Conservation (phyloP, 768 basidiomycete genomes). For the Asterophora parasitica region DNA sequence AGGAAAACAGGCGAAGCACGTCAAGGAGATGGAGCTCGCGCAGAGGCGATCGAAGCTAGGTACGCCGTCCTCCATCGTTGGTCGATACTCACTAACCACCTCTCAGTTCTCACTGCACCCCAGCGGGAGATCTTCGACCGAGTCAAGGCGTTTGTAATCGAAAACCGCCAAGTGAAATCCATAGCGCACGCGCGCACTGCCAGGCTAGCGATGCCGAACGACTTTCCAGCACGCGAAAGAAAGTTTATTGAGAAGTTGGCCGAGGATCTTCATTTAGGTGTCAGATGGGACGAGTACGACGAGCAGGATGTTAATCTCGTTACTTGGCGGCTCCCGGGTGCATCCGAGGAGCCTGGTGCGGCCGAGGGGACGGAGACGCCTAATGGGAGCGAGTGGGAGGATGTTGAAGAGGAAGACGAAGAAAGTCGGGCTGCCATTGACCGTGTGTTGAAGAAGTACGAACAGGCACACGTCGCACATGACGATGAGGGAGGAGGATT, state of each 20-base stretch:
- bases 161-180: slow-evolving; percentile 32
- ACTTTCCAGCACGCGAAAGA: slow-evolving; percentile 75
- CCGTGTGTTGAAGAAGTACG: slow-evolving; percentile 84
- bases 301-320: slow-evolving; percentile 76
- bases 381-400: slow-evolving; percentile 41
- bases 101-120: slow-evolving; percentile 60
- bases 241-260: slow-evolving; percentile 75
- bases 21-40: slow-evolving; percentile 59
- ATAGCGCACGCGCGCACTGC: slow-evolving; percentile 29
- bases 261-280: slow-evolving; percentile 66
- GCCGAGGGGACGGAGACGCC: slow-evolving; percentile 15
- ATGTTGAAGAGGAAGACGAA: slow-evolving; percentile 60
- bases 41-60: slow-evolving; percentile 59
- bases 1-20: slow-evolving; percentile 80
- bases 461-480: slow-evolving; percentile 72
- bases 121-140: slow-evolving; percentile 78
- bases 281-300: slow-evolving; percentile 94
- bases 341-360: slow-evolving; percentile 22
- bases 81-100: neutral
- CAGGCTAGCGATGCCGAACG: slow-evolving; percentile 66
- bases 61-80: slow-evolving; percentile 28
- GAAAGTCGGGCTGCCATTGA: slow-evolving; percentile 73
- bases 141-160: slow-evolving; percentile 71
- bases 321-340: slow-evolving; percentile 57
- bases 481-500: slow-evolving; percentile 70